phyloP scores from a whole-genome alignment of 2,329 filamentous ascomycete genomes.

The Ceratocystis diversiconidia region DNA sequence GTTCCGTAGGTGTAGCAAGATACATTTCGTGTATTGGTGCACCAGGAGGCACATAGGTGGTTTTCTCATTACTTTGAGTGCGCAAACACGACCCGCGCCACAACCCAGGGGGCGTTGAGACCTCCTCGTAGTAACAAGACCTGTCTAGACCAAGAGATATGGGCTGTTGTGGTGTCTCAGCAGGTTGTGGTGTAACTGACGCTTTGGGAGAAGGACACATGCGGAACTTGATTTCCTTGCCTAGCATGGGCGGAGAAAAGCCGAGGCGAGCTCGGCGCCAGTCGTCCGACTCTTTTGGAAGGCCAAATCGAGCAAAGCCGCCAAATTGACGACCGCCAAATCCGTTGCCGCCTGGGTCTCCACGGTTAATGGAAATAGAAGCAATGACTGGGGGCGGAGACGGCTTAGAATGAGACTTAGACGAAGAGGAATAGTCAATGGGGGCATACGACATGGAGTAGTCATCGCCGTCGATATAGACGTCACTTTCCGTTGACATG shows the following conservation, averaged over 20 bases:
- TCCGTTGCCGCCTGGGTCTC: not conserved
- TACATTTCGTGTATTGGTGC: constrained; percentile 11
- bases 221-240: constrained; percentile 65
- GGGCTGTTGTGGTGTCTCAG: not conserved
- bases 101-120: constrained; percentile 34
- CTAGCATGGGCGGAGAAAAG: constrained; percentile 74
- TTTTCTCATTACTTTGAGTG: not conserved
- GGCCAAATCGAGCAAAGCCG: constrained; percentile 10
- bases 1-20: constrained; percentile 15
- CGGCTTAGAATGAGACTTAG: not conserved
- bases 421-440: constrained; percentile 15
- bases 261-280: constrained; percentile 31
- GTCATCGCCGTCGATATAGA: constrained; percentile 21
- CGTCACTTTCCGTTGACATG: constrained; percentile 11
- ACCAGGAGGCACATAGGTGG: constrained; percentile 13
- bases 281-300: constrained; percentile 8
- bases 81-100: constrained; percentile 61
- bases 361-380: not conserved
- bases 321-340: constrained; percentile 2
- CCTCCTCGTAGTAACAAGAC: not conserved
- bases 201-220: constrained; percentile 69
- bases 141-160: not conserved
- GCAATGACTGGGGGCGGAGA: not conserved
- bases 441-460: constrained; percentile 25
- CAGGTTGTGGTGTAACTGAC: constrained; percentile 30